These are phyloP conservation scores for Orbilia quercus DNA, from an alignment of 2,329 filamentous ascomycete genomes.

Conservation along the genomic window DNA sequence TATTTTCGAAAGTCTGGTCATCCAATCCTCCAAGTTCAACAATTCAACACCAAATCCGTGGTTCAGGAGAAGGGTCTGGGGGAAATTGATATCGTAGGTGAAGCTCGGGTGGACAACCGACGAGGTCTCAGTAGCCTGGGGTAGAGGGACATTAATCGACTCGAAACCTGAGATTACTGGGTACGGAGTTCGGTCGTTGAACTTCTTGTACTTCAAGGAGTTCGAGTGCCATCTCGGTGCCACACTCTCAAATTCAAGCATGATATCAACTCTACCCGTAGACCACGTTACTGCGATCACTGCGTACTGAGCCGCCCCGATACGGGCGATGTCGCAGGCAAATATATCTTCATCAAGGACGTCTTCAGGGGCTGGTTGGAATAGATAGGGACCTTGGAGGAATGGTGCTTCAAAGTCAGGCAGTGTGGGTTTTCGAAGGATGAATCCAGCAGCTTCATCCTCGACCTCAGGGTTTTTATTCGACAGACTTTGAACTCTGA, in stretches of 20 bases:
- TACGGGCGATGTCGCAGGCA: conserved; percentile 60
- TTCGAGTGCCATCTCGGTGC: conserved; percentile 59
- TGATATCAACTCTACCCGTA: conserved; percentile 55
- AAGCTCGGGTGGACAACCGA: conserved; percentile 58
- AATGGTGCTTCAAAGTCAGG: conserved; percentile 52
- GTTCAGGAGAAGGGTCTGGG: conserved; percentile 58
- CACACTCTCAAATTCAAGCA: conserved; percentile 59
- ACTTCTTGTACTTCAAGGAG: conserved; percentile 56
- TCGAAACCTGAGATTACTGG: conserved; percentile 59
- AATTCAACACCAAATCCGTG: conserved; percentile 58
- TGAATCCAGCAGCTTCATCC: conserved; percentile 40
- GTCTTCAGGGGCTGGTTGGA: conserved; percentile 60
- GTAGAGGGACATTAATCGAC: conserved; percentile 56
- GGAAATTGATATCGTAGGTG: conserved; percentile 56
- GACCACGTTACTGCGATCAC: conserved; percentile 45
- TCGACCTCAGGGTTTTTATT: conserved; percentile 37
- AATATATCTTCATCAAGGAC: conserved; percentile 56
- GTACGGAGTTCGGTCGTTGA: conserved; percentile 48
- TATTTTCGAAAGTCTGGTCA: conserved; percentile 35
- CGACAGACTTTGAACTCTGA: conserved; percentile 41
- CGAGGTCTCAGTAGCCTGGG: conserved; percentile 34
- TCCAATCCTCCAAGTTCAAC: conserved; percentile 55
- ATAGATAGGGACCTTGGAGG: conserved; percentile 60
- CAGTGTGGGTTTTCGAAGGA: conserved; percentile 33
- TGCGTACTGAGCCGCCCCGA: conserved; percentile 40